phyloP scores from a whole-genome alignment of 2,329 filamentous ascomycete species.

The Colletotrichum zoysiae region DNA sequence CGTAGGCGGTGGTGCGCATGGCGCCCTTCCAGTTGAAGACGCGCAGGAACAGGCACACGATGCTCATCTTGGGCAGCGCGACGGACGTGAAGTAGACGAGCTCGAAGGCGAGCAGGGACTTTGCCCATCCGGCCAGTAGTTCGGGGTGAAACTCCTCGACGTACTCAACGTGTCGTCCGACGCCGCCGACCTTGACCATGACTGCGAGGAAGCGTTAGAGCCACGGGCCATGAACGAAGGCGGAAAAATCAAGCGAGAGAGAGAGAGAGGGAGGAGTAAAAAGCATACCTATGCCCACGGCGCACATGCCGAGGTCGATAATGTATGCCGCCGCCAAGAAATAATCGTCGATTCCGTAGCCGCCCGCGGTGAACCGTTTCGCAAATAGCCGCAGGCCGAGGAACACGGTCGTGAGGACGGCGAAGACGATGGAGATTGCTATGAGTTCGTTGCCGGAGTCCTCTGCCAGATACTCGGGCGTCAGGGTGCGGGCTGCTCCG shows the following conservation, averaged over 20 bases:
- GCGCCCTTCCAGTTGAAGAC: slow-evolving; percentile 47
- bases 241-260: not conserved
- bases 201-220: slow-evolving; percentile 37
- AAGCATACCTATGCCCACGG: slow-evolving; percentile 34
- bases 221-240: not conserved
- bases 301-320: slow-evolving; percentile 38
- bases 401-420: slow-evolving; percentile 32
- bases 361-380: slow-evolving; percentile 36
- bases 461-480: slow-evolving; percentile 33
- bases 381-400: slow-evolving; percentile 31
- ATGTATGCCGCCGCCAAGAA: slow-evolving; percentile 37
- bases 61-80: slow-evolving; percentile 48
- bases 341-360: slow-evolving; percentile 37
- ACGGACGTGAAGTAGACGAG: slow-evolving; percentile 48
- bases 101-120: slow-evolving; percentile 47
- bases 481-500: slow-evolving; percentile 5
- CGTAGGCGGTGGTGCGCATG: slow-evolving; percentile 42
- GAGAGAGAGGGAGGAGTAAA: not conserved
- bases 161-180: slow-evolving; percentile 45
- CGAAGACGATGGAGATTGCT: slow-evolving; percentile 43
- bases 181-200: slow-evolving; percentile 45
- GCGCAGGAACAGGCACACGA: slow-evolving; percentile 49
- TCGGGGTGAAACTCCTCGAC: slow-evolving; percentile 41
- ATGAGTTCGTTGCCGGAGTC: slow-evolving; percentile 40
- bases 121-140: slow-evolving; percentile 44